Percentiles rank a stretch among this genome's conserved stretches.
phyloP scores from a whole-genome alignment of 768 basidiomycete species.

The Tricholomella constricta region DNA sequence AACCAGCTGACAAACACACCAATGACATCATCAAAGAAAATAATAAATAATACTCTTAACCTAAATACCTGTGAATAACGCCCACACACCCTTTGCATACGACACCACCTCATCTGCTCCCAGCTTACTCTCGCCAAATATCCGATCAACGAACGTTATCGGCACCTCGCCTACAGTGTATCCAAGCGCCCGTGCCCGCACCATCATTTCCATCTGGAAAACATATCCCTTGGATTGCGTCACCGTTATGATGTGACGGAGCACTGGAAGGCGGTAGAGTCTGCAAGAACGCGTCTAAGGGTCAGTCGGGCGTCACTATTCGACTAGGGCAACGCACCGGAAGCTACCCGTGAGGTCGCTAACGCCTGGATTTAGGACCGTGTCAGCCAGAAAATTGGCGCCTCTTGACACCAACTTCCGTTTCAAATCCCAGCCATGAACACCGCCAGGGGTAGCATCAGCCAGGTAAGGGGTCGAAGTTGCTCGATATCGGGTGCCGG shows the following conservation, averaged over 20 bases:
- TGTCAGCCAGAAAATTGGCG: conserved; percentile 88
- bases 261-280: conserved; percentile 73
- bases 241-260: conserved; percentile 81
- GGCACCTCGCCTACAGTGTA: conserved; percentile 90
- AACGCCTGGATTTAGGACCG: conserved; percentile 81
- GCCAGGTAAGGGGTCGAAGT: conserved; percentile 55
- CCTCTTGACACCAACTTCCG: conserved; percentile 87
- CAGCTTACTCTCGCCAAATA: conserved; percentile 92
- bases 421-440: conserved; percentile 91
- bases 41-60: not conserved
- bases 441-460: conserved; percentile 76
- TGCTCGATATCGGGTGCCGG: conserved; percentile 84
- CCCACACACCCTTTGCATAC: conserved; percentile 85
- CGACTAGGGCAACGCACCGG: conserved; percentile 49
- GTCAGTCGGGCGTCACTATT: not conserved
- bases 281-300: conserved; percentile 35
- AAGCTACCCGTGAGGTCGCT: conserved; percentile 92
- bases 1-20: conserved; percentile 30
- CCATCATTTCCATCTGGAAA: conserved; percentile 99
- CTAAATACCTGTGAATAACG: conserved; percentile 73
- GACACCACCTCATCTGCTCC: conserved; percentile 86
- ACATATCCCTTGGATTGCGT: conserved; percentile 91
- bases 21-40: conserved; percentile 22
- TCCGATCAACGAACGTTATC: conserved; percentile 92
- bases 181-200: conserved; percentile 79